Evolutionary conservation across 2,329 filamentous ascomycete species (phyloP), one percentile per base, ranked within the genome.

Genomic region (Beauveria varroae): DNA sequence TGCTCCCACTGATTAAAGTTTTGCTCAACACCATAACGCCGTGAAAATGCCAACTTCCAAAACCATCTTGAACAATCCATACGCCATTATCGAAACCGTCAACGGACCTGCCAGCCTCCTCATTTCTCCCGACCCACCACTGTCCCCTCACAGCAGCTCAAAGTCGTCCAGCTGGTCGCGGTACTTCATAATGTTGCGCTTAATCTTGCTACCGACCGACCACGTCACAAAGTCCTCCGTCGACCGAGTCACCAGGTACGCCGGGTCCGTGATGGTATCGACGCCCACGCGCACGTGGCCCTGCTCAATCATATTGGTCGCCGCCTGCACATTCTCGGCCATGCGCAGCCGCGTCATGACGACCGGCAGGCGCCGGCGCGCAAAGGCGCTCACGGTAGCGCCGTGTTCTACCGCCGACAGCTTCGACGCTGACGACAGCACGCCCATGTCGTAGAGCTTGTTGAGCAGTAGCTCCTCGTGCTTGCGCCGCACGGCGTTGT

Each of bases 201-300:
- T 96, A 74, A 98, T 93, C 89, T 97, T 97, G 75, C 91, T 96
- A 63, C 91, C 91, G 69, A 96, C 90, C 10, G 93, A 88, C 93
- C 93, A 98, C 0, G 93, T 97, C 20, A 98, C 89, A 73, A 96
- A 96, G 76, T 98, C 93, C 76, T 98, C 93, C 83, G 96, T 91
- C 64, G 86, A 90, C 66, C 93, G 82, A 43, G 91, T 95, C 8
- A 98, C 91, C 58, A 97, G 75, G 69, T 92, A 97, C 0, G 92
- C 93, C 30, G 92, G 87, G 72, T 98, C 93, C 2, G 90, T 96
- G 28, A 97, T 84, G 1, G 93, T 89, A 71, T 97, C 91, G 0
- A 91, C 93, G 14, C 93, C 93, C 1, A 96, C 91, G 53, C 93
- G 82, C 3, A 98, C 92, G 72, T 97, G 93, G 7, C 93, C 93